Evolutionary conservation across 176 grass and related monocot genomes (phyloP).

Genomic region (Cenchrus fungigraminus): DNA sequence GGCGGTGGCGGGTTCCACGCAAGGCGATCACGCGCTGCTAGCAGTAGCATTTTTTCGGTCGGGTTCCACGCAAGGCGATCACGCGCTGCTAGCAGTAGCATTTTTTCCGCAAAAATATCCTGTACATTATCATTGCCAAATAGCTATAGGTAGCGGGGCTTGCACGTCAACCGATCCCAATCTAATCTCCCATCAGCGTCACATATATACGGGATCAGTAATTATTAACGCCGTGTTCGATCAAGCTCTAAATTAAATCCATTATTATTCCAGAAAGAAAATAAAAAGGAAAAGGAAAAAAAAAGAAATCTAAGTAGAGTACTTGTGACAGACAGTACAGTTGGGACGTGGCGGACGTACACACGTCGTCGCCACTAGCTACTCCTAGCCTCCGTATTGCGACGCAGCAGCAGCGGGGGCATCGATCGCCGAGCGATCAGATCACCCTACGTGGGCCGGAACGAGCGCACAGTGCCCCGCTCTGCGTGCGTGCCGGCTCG

Average conservation of each 20-base stretch:
- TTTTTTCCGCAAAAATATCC: conserved; percentile 1
- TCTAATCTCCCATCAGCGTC: conserved; percentile 27
- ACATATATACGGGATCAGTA: neutral
- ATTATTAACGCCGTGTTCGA: neutral
- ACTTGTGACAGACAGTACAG: neutral
- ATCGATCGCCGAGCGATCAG: conserved; percentile 19
- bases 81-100: neutral
- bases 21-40: neutral
- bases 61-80: neutral
- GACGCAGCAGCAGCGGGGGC: neutral
- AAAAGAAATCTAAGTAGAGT: neutral
- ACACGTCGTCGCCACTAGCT: neutral
- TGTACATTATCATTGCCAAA: neutral
- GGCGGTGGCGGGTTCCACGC: neutral
- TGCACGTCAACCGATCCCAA: conserved; percentile 40
- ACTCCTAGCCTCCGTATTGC: neutral
- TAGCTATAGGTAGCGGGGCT: conserved; percentile 29
- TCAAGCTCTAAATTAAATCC: neutral
- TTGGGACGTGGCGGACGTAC: conserved; percentile 17
- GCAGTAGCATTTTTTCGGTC: neutral
- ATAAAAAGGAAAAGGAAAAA: neutral
- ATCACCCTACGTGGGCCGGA: conserved; percentile 35
- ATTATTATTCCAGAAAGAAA: neutral
- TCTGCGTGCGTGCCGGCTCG: conserved; percentile 42
- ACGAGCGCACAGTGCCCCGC: conserved; percentile 48